Evolutionary conservation across 2,329 filamentous ascomycete species (phyloP).

Genomic region (Aspergillus sp.): DNA sequence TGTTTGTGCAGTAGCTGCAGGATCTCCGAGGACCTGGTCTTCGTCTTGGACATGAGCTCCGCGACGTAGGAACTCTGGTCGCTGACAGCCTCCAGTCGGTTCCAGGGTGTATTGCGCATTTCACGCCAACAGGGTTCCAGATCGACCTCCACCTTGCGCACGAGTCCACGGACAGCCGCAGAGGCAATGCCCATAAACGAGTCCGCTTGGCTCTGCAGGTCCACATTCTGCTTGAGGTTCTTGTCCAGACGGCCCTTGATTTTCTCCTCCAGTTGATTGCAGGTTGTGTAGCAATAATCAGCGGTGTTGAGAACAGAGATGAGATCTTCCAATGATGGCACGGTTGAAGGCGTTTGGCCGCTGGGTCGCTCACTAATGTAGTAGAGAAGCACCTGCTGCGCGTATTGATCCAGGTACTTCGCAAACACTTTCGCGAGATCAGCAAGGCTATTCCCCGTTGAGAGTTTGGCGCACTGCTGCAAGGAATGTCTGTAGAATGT

Average conservation of each 20-base stretch:
- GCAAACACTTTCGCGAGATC: constrained; percentile 83
- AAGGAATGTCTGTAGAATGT: constrained; percentile 93
- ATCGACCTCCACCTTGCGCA: constrained; percentile 77
- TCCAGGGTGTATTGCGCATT: constrained; percentile 96
- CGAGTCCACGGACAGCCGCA: constrained; percentile 77
- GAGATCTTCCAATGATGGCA: constrained; percentile 66
- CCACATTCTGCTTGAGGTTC: constrained; percentile 72
- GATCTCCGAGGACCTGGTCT: constrained; percentile 70
- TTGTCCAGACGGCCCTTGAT: constrained; percentile 87
- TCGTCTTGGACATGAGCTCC: constrained; percentile 73
- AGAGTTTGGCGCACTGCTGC: constrained; percentile 93
- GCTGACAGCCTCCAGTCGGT: constrained; percentile 85
- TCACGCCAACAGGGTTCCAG: constrained; percentile 90
- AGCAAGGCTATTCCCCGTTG: constrained; percentile 80
- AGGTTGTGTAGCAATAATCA: constrained; percentile 94
- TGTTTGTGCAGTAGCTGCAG: constrained; percentile 78
- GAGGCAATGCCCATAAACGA: constrained; percentile 93
- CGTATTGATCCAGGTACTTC: constrained; percentile 93
- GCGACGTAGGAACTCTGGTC: constrained; percentile 92
- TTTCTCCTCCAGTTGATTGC: constrained; percentile 89
- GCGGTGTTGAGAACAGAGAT: constrained; percentile 91
- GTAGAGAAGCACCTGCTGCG: constrained; percentile 82
- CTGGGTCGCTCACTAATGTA: constrained; percentile 62
- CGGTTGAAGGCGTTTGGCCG: constrained; percentile 52
- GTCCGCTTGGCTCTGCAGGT: constrained; percentile 90